Conservation (phyloP, 139 green algal genomes). For the Cymbomonas tetramitiformis region DNA sequence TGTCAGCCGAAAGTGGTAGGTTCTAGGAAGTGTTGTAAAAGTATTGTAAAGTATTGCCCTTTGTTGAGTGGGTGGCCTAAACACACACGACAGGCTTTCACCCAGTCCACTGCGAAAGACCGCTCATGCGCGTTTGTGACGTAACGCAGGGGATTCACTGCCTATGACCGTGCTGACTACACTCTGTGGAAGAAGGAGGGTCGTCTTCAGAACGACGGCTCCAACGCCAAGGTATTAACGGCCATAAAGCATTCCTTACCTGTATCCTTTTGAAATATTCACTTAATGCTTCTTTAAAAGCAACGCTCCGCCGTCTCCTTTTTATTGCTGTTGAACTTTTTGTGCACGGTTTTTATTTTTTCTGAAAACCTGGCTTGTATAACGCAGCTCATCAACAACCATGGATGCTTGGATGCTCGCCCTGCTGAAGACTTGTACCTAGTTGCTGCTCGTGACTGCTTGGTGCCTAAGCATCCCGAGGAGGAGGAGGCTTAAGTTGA, state of each 20-base stretch:
- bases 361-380: background rate
- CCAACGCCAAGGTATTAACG: conserved; percentile 59
- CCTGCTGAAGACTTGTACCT: conserved; percentile 44
- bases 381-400: conserved; percentile 36
- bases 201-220: conserved; percentile 67
- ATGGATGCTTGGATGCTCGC: conserved; percentile 48
- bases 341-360: background rate
- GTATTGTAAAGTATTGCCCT: too few species aligned
- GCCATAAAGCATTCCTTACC: too few species aligned
- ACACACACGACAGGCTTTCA: too few species aligned
- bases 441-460: background rate
- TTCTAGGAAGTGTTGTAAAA: too few species aligned
- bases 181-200: conserved; percentile 78
- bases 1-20: conserved; percentile 78
- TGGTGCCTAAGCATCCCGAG: too few species aligned
- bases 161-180: conserved; percentile 73
- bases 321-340: background rate
- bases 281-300: too few species aligned
- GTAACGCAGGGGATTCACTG: conserved; percentile 98
- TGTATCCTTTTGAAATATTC: background rate
- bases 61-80: too few species aligned
- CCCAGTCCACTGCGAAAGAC: too few species aligned
- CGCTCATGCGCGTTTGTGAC: too few species aligned
- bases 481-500: too few species aligned
- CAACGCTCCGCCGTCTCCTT: background rate